Evolutionary conservation across 352 stramenopile genomes (phyloP).

Genomic region (Globisporangium emineosum): DNA sequence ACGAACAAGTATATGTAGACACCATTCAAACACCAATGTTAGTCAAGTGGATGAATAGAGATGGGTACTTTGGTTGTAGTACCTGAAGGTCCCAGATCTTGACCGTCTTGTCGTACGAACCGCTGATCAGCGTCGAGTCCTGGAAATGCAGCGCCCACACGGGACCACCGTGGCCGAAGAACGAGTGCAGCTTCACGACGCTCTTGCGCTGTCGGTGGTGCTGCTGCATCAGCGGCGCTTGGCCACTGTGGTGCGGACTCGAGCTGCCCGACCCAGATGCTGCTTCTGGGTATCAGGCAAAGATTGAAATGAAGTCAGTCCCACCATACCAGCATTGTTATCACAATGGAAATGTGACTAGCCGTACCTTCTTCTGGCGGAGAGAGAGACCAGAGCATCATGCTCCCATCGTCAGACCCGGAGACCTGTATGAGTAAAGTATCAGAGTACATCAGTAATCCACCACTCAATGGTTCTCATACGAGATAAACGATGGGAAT

Average conservation of each 20-base stretch:
- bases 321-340: no score
- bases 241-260: not conserved
- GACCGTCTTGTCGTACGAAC: constrained; percentile 36
- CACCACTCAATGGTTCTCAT: not conserved
- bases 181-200: constrained; percentile 30
- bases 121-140: constrained; percentile 21
- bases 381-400: constrained; percentile 31
- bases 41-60: not conserved
- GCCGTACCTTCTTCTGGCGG: constrained; percentile 22
- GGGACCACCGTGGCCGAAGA: constrained; percentile 27
- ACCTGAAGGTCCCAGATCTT: constrained; percentile 34
- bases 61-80: not conserved
- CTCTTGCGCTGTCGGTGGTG: constrained; percentile 27
- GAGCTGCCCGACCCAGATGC: not conserved
- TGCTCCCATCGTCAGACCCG: constrained; percentile 29
- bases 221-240: constrained; percentile 21
- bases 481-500: not conserved
- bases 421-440: constrained; percentile 20
- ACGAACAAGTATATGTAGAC: not conserved
- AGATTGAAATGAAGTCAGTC: not conserved
- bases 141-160: constrained; percentile 27
- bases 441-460: not conserved
- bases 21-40: not conserved
- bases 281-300: not conserved
- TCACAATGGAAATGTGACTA: no score